phyloP scores from a whole-genome alignment of 352 stramenopile species.

The Peronospora belbahrii region DNA sequence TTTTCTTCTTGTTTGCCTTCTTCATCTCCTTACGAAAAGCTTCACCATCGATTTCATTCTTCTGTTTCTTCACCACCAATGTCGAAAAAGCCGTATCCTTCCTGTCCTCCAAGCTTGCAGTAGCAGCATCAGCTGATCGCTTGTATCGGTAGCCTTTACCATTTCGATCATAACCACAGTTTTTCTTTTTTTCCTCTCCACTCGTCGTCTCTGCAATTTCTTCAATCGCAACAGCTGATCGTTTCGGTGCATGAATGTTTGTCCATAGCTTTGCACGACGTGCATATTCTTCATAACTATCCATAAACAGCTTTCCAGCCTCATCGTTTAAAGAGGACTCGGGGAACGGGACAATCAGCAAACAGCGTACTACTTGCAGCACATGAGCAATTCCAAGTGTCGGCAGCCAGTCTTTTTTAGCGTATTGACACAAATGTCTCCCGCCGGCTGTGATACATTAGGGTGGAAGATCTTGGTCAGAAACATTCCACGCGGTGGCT shows the following conservation, averaged over 20 bases:
- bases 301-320: constrained; percentile 97
- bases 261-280: constrained; percentile 86
- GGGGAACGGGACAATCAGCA: constrained; percentile 99
- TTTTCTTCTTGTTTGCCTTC: constrained; percentile 61
- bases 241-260: constrained; percentile 81
- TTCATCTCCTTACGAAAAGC: constrained; percentile 46
- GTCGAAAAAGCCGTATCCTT: constrained; percentile 13
- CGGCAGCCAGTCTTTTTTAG: constrained; percentile 98
- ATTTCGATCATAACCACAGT: background rate
- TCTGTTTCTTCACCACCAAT: constrained; percentile 41
- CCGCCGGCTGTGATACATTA: constrained; percentile 94
- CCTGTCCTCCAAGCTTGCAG: constrained; percentile 4
- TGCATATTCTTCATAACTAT: constrained; percentile 97
- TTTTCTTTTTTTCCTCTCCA: constrained; percentile 16
- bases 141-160: constrained; percentile 10
- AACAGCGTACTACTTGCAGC: constrained; percentile 96
- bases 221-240: constrained; percentile 16
- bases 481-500: constrained; percentile 91
- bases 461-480: constrained; percentile 99
- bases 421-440: constrained; percentile 99
- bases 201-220: constrained; percentile 17
- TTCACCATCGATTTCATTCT: constrained; percentile 25
- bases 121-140: constrained; percentile 11
- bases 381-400: constrained; percentile 94
- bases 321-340: constrained; percentile 99